Conservation (phyloP, 2,329 filamentous ascomycete species). For the Chaetomium sp. region DNA sequence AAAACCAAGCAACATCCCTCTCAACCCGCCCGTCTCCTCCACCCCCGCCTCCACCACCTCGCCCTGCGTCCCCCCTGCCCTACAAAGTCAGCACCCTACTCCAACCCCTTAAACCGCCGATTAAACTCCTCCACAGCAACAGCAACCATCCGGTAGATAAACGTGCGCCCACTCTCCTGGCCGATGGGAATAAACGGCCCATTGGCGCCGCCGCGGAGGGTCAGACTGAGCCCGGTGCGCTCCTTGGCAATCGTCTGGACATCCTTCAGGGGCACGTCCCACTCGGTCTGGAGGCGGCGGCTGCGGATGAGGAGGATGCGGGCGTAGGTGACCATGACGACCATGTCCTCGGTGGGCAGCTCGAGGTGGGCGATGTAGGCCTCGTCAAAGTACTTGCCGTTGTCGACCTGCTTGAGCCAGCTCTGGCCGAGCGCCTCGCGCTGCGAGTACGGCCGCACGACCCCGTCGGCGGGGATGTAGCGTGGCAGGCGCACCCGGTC, state of each 20-base stretch:
- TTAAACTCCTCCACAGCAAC: conserved; percentile 70
- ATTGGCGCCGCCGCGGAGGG: conserved; percentile 85
- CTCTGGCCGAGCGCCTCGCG: conserved; percentile 95
- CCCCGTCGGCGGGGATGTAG: conserved; percentile 88
- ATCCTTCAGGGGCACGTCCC: conserved; percentile 95
- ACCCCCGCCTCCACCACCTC: neutral
- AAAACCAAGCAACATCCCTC: neutral
- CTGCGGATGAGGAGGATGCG: conserved; percentile 89
- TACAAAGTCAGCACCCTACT: conserved; percentile 25
- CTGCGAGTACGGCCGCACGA: conserved; percentile 91
- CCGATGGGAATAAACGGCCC: conserved; percentile 92
- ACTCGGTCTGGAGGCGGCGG: conserved; percentile 83
- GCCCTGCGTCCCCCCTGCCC: neutral
- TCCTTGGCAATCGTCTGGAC: conserved; percentile 97
- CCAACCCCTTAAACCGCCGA: conserved; percentile 56
- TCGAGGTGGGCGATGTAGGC: conserved; percentile 96
- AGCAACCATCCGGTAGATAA: conserved; percentile 66
- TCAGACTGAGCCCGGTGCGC: conserved; percentile 86
- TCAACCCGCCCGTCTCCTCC: neutral
- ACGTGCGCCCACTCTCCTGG: conserved; percentile 74
- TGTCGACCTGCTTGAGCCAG: conserved; percentile 98
- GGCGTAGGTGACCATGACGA: conserved; percentile 84
- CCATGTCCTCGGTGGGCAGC: conserved; percentile 82
- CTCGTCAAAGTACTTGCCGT: conserved; percentile 97
- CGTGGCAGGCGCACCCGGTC: conserved; percentile 92